A percentile compares a stretch with the other conserved stretches of the same genome.
phyloP scores from a whole-genome alignment of 163 green algal genomes.

The Scenedesmus sp. region DNA sequence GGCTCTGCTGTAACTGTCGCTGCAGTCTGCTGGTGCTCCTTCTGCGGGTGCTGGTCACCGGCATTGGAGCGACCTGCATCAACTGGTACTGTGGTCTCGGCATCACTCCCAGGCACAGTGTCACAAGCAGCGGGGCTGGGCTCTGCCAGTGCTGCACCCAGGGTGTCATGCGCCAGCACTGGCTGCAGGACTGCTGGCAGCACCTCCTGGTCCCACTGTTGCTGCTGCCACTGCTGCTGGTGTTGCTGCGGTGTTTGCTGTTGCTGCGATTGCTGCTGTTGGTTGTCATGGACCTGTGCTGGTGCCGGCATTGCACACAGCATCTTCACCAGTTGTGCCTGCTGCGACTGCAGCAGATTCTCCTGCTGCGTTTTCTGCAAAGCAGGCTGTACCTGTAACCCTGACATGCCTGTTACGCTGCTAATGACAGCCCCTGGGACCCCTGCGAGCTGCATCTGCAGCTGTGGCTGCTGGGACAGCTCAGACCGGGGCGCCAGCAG shows the following conservation, averaged over 20 bases:
- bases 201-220: background rate
- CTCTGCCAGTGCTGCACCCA: background rate
- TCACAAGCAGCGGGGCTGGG: background rate
- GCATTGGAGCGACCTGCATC: background rate
- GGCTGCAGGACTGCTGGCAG: no score
- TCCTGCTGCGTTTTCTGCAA: background rate
- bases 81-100: background rate
- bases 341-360: background rate
- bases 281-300: background rate
- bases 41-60: background rate
- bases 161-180: background rate
- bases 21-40: background rate
- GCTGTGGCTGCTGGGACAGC: background rate
- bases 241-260: conserved; percentile 28
- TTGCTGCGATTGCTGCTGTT: background rate
- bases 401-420: background rate
- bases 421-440: background rate
- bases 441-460: background rate
- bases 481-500: background rate
- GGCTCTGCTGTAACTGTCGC: background rate
- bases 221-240: background rate
- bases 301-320: background rate
- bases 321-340: background rate
- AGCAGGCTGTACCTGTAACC: background rate
- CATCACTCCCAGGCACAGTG: background rate